Evolutionary conservation across 805 yeast species (phyloP), one percentile per base, ranked within the genome.

Genomic region (Wickerhamiella bombiphila): DNA sequence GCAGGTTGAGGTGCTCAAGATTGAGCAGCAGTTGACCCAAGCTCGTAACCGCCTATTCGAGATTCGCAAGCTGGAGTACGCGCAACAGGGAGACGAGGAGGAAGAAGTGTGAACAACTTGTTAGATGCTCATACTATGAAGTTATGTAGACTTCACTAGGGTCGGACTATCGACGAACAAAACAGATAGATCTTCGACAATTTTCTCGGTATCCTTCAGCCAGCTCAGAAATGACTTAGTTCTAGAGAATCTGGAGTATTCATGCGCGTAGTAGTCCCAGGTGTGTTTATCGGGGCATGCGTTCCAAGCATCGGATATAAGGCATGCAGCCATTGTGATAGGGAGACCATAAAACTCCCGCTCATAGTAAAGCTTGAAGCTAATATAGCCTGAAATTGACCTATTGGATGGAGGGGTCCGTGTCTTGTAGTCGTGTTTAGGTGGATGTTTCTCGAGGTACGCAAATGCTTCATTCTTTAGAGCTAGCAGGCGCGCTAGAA

Each of bases 41-140:
- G 91, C 94, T 1, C 67, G 94, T 55, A 81, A 80, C 60, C 70
- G 80, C 50, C 63, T 83, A 43, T 91, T 93, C 21, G 93, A 80
- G 47, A 83, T 85, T 43, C 65, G 95, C 55, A 79, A 78, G 56
- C 73, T 69, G 39, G 77, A 86, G 40, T 83, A 83, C 55, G 65
- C 67, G 42, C 80, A 74, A 46, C 80, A 74, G 47, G 64, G 69
- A 38, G 79, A 71, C 36, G 79, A 72, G 35, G 26, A 24, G 11
- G 9, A 24, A n/a, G 31, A 15, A 13, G n/a, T 22, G 31, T 6
- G 16, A 15, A 29, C 26, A 7, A n/a, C 21, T 31, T 31, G 14
- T 14, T 31, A n/a, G n/a, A n/a, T n/a, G 26, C 13, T 24, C 11
- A 9, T 13, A 9, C 9, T 24, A 24, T 24, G 26, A 24, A 24